Conservation (phyloP, 2,329 filamentous ascomycete species). For the Nemania sp. region DNA sequence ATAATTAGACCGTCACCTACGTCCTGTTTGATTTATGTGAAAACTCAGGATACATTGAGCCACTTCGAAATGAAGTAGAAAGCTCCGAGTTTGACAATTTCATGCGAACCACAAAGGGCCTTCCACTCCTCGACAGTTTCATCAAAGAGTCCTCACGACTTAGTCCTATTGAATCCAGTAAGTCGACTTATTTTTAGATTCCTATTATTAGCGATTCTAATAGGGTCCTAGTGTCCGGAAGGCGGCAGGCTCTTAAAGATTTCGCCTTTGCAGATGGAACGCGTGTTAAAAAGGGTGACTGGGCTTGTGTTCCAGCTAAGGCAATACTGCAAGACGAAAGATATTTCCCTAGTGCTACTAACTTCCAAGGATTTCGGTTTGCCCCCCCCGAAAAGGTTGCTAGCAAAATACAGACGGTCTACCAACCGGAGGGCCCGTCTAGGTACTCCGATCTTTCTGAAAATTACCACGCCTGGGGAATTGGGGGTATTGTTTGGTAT, state of each 20-base stretch:
- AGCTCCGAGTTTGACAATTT: not conserved
- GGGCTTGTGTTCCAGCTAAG: not conserved
- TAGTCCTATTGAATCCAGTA: not conserved
- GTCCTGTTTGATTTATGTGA: not conserved
- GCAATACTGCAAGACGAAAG: not conserved
- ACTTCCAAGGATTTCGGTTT: not conserved
- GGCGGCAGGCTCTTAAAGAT: not conserved
- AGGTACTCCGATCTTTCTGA: not conserved
- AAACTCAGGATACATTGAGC: not conserved
- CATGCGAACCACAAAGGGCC: not conserved
- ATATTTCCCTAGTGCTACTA: not conserved
- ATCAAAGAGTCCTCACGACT: not conserved
- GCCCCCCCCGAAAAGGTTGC: not conserved
- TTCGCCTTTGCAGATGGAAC: not conserved
- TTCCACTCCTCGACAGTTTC: not conserved
- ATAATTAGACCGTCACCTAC: not conserved
- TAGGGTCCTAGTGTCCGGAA: not conserved
- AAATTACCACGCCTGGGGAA: not conserved
- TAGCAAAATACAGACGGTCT: not conserved
- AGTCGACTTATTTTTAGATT: too few species aligned
- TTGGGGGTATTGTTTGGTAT: not conserved
- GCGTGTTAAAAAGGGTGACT: not conserved
- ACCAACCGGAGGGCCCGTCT: not conserved
- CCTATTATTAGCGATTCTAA: not conserved
- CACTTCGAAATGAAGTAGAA: not conserved